These are phyloP conservation scores for Geranium brycei DNA, from an alignment of 345 rosid genomes.

Conservation along the genomic window DNA sequence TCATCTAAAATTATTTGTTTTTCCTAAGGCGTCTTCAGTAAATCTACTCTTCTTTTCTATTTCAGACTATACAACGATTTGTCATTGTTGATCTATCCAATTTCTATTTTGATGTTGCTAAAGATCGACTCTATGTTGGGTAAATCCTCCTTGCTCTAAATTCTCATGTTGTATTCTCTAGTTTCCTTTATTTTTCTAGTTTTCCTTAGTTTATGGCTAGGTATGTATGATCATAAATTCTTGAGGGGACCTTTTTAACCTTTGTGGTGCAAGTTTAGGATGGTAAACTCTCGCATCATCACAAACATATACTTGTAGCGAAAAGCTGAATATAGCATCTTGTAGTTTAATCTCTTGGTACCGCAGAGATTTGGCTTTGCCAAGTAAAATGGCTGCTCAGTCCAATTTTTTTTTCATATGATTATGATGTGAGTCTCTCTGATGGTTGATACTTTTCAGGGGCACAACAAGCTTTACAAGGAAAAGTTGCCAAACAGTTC, in stretches of 20 bases:
- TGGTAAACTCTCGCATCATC: neutral
- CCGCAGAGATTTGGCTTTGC: neutral
- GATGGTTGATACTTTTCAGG: conserved; percentile 31
- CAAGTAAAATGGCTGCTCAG: neutral
- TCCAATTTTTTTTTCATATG: neutral
- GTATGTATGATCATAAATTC: neutral
- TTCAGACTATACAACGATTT: conserved; percentile 75
- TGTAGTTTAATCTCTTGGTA: neutral
- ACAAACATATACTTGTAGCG: neutral
- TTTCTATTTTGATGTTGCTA: conserved; percentile 89
- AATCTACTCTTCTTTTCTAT: conserved; percentile 5
- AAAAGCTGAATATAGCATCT: neutral
- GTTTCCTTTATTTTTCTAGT: neutral
- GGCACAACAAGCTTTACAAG: conserved; percentile 64
- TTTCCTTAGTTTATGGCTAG: neutral
- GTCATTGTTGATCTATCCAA: conserved; percentile 81
- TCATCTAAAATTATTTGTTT: neutral
- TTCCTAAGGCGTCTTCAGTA: neutral
- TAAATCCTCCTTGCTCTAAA: conserved; percentile 25
- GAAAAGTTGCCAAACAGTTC: conserved; percentile 94
- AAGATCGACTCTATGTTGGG: conserved; percentile 96
- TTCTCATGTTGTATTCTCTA: conserved; percentile 2
- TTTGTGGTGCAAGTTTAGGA: neutral
- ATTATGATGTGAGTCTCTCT: neutral
- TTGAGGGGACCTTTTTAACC: too few relatives aligned